Percentiles rank a stretch among this genome's conserved stretches.
phyloP scores from a whole-genome alignment of 2,329 filamentous ascomycete genomes.

The Phaeosphaeria sp. region DNA sequence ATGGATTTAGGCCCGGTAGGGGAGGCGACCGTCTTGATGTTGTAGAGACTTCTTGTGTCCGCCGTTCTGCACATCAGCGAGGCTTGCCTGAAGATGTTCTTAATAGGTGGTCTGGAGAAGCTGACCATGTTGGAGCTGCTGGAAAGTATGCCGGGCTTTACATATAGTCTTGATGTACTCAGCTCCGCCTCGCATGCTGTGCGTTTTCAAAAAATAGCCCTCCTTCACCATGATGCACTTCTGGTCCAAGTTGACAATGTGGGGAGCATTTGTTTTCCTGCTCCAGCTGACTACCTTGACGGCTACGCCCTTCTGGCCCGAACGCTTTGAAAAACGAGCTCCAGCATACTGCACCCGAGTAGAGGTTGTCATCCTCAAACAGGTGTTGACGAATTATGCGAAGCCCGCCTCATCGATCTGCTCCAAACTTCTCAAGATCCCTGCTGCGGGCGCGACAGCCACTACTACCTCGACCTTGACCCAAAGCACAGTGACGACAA shows the following conservation, averaged over 20 bases:
- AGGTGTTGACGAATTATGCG: neutral
- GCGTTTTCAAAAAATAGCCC: neutral
- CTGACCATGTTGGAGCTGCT: neutral
- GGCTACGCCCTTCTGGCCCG: neutral
- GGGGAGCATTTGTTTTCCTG: neutral
- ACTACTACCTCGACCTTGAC: neutral
- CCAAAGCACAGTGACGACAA: neutral
- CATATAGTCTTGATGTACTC: neutral
- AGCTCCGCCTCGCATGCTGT: neutral
- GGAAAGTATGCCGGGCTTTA: neutral
- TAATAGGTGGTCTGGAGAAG: neutral
- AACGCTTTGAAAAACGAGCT: neutral
- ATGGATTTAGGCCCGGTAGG: too few species aligned
- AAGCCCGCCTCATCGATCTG: neutral
- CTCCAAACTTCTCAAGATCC: neutral
- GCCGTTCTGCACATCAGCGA: too few species aligned
- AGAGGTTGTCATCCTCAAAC: neutral
- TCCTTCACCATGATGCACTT: neutral
- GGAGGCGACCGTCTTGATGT: too few species aligned
- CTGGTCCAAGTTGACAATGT: neutral
- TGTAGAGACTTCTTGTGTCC: too few species aligned
- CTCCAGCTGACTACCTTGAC: neutral
- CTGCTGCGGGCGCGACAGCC: neutral
- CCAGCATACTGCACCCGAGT: neutral
- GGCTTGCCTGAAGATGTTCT: too few species aligned